Evolutionary conservation across 495 filamentous ascomycete species (phyloP).

Genomic region (Aspergillus diversus): DNA sequence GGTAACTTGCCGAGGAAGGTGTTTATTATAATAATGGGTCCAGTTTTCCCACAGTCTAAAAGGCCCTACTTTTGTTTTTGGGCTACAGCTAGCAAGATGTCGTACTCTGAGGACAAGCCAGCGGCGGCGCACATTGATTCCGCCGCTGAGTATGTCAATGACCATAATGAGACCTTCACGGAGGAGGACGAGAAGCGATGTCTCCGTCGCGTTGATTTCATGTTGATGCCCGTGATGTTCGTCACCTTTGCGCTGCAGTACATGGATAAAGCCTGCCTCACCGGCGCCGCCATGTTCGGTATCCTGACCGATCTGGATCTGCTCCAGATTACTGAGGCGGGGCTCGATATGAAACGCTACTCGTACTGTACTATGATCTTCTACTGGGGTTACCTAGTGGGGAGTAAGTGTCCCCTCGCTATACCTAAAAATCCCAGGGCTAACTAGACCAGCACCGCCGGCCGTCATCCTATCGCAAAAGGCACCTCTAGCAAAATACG

Average conservation of each 20-base stretch:
- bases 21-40: too few species aligned
- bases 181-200: slow-evolving; percentile 1
- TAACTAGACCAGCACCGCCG: not conserved
- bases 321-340: not conserved
- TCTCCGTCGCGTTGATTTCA: slow-evolving; percentile 1
- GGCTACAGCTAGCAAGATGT: not conserved
- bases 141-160: not conserved
- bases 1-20: too few species aligned
- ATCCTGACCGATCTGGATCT: slow-evolving; percentile 7
- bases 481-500: not conserved
- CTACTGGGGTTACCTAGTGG: not conserved
- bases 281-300: slow-evolving; percentile 1
- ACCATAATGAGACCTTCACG: not conserved
- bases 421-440: not conserved
- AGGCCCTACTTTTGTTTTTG: too few species aligned
- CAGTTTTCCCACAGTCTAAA: too few species aligned
- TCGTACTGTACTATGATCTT: not conserved
- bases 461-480: not conserved
- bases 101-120: not conserved
- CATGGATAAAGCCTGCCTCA: slow-evolving; percentile 6
- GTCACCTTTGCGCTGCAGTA: not conserved
- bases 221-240: slow-evolving; percentile 9
- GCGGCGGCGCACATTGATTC: not conserved
- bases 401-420: not conserved
- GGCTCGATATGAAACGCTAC: not conserved